Evolutionary conservation across 495 filamentous ascomycete species (phyloP).

Genomic region (Podospora tetraspora): DNA sequence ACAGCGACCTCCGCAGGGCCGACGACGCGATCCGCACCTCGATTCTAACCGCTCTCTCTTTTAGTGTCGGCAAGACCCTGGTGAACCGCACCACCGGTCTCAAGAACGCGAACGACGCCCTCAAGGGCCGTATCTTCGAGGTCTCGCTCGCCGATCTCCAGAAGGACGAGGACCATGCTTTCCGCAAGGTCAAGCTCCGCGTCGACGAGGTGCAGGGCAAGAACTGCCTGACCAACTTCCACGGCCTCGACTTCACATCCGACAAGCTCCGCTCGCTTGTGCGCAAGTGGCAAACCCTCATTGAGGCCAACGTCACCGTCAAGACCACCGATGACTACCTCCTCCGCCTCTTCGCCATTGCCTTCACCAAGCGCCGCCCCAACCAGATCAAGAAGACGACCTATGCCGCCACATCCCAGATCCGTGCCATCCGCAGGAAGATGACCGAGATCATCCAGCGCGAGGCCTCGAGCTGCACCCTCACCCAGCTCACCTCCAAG

Average conservation of each 20-base stretch:
- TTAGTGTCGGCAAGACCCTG: slow-evolving; percentile 95
- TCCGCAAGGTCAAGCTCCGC: slow-evolving; percentile 98
- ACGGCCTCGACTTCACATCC: slow-evolving; percentile 99
- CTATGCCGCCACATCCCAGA: slow-evolving; percentile 92
- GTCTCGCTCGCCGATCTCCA: slow-evolving; percentile 97
- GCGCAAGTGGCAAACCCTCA: slow-evolving; percentile 98
- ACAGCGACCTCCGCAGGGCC: slow-evolving; percentile 6
- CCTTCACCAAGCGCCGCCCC: slow-evolving; percentile 95
- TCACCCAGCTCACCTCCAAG: slow-evolving; percentile 93
- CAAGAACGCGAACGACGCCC: slow-evolving; percentile 98
- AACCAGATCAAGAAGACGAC: slow-evolving; percentile 99
- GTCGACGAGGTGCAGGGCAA: slow-evolving; percentile 99
- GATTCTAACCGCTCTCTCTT: slow-evolving; percentile 31
- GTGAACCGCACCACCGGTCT: slow-evolving; percentile 99
- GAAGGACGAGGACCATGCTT: slow-evolving; percentile 98
- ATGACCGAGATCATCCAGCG: slow-evolving; percentile 98
- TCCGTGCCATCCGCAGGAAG: slow-evolving; percentile 96
- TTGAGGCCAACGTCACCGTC: slow-evolving; percentile 98
- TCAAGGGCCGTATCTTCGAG: slow-evolving; percentile 98
- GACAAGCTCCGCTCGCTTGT: slow-evolving; percentile 98
- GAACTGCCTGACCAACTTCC: slow-evolving; percentile 99
- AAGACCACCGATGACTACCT: slow-evolving; percentile 99
- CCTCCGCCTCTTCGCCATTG: slow-evolving; percentile 94
- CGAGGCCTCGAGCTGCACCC: slow-evolving; percentile 87
- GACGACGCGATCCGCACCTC: slow-evolving; percentile 8